Evolutionary conservation across 2,329 filamentous ascomycete species (phyloP), one percentile per base, ranked within the genome.

Genomic region (Bipolaris victoriae): DNA sequence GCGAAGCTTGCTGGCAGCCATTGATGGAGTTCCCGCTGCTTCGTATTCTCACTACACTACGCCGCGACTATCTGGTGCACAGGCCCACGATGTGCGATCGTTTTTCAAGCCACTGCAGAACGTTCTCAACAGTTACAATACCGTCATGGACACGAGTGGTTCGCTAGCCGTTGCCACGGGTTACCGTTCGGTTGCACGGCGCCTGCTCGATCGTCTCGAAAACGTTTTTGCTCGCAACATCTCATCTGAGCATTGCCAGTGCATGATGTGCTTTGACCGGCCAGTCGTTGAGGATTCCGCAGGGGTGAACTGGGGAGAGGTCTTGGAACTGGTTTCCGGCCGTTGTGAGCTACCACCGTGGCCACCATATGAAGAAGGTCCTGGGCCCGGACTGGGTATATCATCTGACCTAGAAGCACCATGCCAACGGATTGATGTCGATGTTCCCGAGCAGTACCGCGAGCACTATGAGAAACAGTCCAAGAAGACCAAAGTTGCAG

Each of bases 101-200:
- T 81, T 97, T 5, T 98, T 97, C 71, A 86, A 89, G 4, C 91
- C 92, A 0, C 91, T 95, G 64, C 90, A 90, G 74, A 88, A 87
- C 62, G 83, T 97, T 2, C 82, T 99, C 20, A 90, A 96, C 64
- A 90, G 96, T 70, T 98, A 97, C 72, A 86, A 89, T 62, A 84
- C 86, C 3, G 93, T 99, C 3, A 83, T 98, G 61, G 81, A 84
- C 40, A 92, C 90, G 61, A 91, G 90, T 66, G 95, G 95, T 3
- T 98, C 94, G 0, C 81, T 99, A 5, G 95, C 95, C 2, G 95
- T 98, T 1, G 95, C 95, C 15, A 98, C 94, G 0, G 95, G 95
- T 5, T 97, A 98, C 75, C 88, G 91, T 52, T 97, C 94, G 0
- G 90, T 98, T n/a, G 95, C 95, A 3, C 88, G 95, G 5, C 86